Base-by-base conservation (phyloP, 2,329 filamentous ascomycete genomes). In the Beauveria australis region DNA sequence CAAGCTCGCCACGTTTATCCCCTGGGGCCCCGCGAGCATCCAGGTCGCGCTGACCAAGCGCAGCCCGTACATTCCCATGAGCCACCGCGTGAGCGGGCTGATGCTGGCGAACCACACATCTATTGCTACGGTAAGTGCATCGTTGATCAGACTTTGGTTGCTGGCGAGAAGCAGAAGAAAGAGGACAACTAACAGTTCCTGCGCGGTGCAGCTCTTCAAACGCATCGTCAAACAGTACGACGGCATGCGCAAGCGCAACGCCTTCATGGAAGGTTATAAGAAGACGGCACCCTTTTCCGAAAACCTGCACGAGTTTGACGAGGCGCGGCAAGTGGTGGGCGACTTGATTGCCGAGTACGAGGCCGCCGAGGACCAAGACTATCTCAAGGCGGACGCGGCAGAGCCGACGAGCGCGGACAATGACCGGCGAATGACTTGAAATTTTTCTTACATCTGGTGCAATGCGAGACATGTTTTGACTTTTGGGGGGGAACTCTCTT, bases 81-180 rank as follows among this genome's bases (percentile, higher is more conserved):
- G 90, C 66, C 92, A 97, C 71, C 88, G 94, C 53, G 94, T 99
- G 59, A 96, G 91, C 65, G 94, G 94, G 2, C 82, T 99, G 62
- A 99, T 99, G 94, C 79, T 99, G 62, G 94, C 94, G 14, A 99
- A 99, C 72, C 94, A 99, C 73, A 99, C 94, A 0, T 96, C 92
- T 65, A 96, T 99, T 67, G 91, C 93, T 52, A 97, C 94, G 26
- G 85, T 88, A 78, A 68, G 82, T 75, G 5, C 4, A 2, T 2
- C 0, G 12, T 37, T 37, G 33, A 37, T 37, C 12, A 1, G 33
- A 37, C 33, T 37, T 37, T 37, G 33, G 12, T 37, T 37, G 33
- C 5, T 22, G 5, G 33, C 33, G 33, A 37, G 33, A 14, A 5
- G 33, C 5, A 37, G 10, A 37, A 33, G 30, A 33, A 33, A 33